A percentile compares a stretch with the other conserved stretches of the same genome.
phyloP scores from a whole-genome alignment of 441 rosid genomes.

The Rhodomyrtus psidioides region DNA sequence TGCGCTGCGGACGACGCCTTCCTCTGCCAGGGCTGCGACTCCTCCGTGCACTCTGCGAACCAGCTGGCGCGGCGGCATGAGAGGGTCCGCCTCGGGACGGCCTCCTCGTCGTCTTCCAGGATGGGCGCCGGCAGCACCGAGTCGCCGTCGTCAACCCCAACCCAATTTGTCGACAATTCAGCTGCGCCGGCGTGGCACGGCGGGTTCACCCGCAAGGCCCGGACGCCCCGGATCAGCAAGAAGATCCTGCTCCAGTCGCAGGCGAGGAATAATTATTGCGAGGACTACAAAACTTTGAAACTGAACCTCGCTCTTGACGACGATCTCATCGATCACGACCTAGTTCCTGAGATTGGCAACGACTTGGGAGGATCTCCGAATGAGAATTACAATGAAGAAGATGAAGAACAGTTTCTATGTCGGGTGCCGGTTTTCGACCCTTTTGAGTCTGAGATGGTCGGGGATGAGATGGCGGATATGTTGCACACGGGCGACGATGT shows the following conservation, averaged over 20 bases:
- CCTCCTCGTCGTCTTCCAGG: conserved; percentile 5
- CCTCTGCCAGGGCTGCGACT: conserved; percentile 65
- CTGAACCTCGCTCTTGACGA: background rate
- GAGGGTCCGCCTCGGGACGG: conserved; percentile 41
- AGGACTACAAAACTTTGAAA: background rate
- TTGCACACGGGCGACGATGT: background rate
- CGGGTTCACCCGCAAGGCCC: conserved; percentile 58
- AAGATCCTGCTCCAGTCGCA: conserved; percentile 9
- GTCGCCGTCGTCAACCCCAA: background rate
- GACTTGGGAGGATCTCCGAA: conserved; percentile 10
- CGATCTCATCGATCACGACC: background rate
- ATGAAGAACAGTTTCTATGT: conserved; percentile 35
- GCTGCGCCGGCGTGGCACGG: conserved; percentile 49
- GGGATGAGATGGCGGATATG: background rate
- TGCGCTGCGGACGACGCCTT: conserved; percentile 73
- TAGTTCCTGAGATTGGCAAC: conserved; percentile 61
- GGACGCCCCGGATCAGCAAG: conserved; percentile 47
- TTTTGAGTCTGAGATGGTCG: conserved; percentile 17
- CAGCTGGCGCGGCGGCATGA: conserved; percentile 65
- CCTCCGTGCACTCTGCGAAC: conserved; percentile 75
- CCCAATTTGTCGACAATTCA: background rate
- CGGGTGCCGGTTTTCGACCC: conserved; percentile 60
- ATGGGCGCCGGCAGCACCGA: background rate
- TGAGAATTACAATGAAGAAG: conserved; percentile 30
- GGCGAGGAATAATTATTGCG: background rate